A percentile compares a stretch with the other conserved stretches of the same genome.
These are phyloP conservation scores for Neurospora intermedia DNA, from an alignment of 495 filamentous ascomycete species.

Conservation along the genomic window DNA sequence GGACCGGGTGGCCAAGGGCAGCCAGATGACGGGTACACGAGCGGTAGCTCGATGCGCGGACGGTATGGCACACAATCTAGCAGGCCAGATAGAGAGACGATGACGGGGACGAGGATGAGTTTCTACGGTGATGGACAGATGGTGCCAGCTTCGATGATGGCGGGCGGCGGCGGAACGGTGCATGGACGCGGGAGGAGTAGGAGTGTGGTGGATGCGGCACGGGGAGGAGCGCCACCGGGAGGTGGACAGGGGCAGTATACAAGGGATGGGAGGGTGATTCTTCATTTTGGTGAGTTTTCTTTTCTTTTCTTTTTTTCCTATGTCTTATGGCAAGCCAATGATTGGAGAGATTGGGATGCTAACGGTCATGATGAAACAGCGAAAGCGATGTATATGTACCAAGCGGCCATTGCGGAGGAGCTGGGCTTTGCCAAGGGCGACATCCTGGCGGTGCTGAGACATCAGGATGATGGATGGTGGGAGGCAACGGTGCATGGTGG, in stretches of 20 bases:
- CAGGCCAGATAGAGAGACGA: conserved; percentile 26
- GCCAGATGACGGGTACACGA: not conserved
- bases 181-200: conserved; percentile 47
- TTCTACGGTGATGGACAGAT: conserved; percentile 42
- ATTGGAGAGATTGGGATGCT: not conserved
- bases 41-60: not conserved
- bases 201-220: conserved; percentile 57
- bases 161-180: conserved; percentile 36
- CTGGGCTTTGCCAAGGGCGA: conserved; percentile 91
- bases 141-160: conserved; percentile 30
- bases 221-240: not conserved
- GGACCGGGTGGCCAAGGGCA: not conserved
- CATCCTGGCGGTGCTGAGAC: conserved; percentile 71
- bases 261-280: conserved; percentile 73
- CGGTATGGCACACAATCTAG: conserved; percentile 7
- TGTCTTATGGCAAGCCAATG: conserved; percentile 5
- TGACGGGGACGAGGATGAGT: conserved; percentile 34
- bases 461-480: conserved; percentile 99
- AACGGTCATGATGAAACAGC: conserved; percentile 38
- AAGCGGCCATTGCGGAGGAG: conserved; percentile 89
- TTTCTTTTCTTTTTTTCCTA: not conserved
- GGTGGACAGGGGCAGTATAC: conserved; percentile 47
- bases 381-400: conserved; percentile 87
- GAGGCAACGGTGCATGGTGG: conserved; percentile 83
- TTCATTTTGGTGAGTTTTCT: conserved; percentile 75